Percentiles rank a stretch among this genome's conserved stretches.
Evolutionary conservation across 352 stramenopile genomes (phyloP).

Genomic region (Globisporangium megalacanthum): DNA sequence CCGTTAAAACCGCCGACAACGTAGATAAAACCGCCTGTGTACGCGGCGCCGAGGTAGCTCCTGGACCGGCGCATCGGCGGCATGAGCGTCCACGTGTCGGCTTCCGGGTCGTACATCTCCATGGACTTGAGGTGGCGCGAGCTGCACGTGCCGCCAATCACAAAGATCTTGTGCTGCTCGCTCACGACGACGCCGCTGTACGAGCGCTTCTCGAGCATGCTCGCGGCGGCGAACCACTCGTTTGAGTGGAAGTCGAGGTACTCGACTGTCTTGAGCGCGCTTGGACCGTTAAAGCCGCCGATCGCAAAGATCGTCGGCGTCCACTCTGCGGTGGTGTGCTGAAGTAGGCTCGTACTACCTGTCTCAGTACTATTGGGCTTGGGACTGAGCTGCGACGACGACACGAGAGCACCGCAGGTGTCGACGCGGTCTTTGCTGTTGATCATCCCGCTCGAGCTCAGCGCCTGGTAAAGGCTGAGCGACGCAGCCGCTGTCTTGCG

Average conservation of each 20-base stretch:
- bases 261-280: conserved; percentile 49
- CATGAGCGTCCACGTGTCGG: conserved; percentile 42
- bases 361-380: neutral
- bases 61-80: conserved; percentile 48
- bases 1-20: conserved; percentile 70
- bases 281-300: conserved; percentile 61
- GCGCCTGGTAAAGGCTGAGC: conserved; percentile 13
- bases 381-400: too few relatives aligned
- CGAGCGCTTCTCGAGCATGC: conserved; percentile 50
- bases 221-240: conserved; percentile 45
- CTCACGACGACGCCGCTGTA: conserved; percentile 58
- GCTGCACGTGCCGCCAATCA: conserved; percentile 57
- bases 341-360: neutral
- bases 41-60: conserved; percentile 56
- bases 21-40: conserved; percentile 51
- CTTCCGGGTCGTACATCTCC: conserved; percentile 49
- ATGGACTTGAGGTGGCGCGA: conserved; percentile 52
- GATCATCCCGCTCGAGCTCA: conserved; percentile 30
- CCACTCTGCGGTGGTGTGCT: conserved; percentile 6
- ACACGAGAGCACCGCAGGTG: neutral
- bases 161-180: conserved; percentile 40
- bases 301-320: conserved; percentile 64
- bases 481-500: conserved; percentile 5
- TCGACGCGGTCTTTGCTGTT: conserved; percentile 29
- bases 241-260: conserved; percentile 60